Evolutionary conservation across 208 protist species (phyloP), one percentile per base, ranked within the genome.

Genomic region (Zelonia costaricensis): DNA sequence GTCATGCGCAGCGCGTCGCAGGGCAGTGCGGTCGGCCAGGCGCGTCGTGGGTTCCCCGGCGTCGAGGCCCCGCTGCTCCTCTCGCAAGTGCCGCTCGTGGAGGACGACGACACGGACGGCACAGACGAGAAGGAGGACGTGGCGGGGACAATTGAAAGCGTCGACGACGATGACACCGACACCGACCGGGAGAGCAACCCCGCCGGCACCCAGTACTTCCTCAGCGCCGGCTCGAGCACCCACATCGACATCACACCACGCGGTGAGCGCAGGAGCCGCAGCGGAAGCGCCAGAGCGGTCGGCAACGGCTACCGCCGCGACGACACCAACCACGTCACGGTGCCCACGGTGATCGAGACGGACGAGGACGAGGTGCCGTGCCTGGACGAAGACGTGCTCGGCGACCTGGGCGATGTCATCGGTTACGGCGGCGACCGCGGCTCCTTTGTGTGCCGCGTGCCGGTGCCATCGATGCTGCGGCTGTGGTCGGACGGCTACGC

Each of bases 401-500:
- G 62, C 2, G 46, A 69, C 20, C 42, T 62, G n/a, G 45, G 48
- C 16, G 62, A 70, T 5, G 57, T 77, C 1, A 80, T 94, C 43
- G 85, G 88, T 20, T 75, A 77, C 31, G 88, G 88, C 9, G 88
- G 88, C 6, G 74, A 91, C 44, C 82, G 78, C 31, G 88, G 88
- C 9, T 80, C 85, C 2, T 64, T 77, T 31, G 88, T 94, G 22
- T 94, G 85, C 72, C 69, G 69, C 10, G 56, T 92, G 23, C 28
- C 56, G 1, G 38, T 62, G 3, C 52, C 60, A 18, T n/a, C 57
- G 13, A 33, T 61, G 27, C 18, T 62, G 36, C 28, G 33, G 5
- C 30, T 44, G 38, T 39, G 49, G 20, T 46, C 35, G 53, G 23
- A 52, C 13, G 25, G 27, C 2, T 44, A 57, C 12, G 52, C 39